Percentiles rank a stretch among this genome's conserved stretches.
Conservation (phyloP, 495 filamentous ascomycete species). For the Glutinoglossum americanum region DNA sequence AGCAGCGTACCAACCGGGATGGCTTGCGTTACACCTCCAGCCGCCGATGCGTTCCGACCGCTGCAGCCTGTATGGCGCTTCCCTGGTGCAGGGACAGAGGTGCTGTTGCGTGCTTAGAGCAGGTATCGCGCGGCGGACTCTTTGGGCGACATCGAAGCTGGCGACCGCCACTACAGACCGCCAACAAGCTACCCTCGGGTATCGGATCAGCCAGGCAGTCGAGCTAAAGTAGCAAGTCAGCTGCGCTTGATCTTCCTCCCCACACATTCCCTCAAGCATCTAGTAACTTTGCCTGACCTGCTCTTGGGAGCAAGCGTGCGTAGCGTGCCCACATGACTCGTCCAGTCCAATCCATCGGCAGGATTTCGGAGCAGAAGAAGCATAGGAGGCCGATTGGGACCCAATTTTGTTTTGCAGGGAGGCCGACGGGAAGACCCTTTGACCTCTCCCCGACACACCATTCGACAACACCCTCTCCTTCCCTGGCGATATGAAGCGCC, state of each 20-base stretch:
- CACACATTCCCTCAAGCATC: background rate
- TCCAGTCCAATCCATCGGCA: too few species aligned
- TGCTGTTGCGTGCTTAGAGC: too few species aligned
- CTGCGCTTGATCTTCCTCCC: background rate
- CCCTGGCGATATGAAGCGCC: constrained; percentile 2
- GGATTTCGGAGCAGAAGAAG: background rate
- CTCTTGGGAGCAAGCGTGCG: background rate
- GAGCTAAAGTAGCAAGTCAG: background rate
- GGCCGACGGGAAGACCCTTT: background rate
- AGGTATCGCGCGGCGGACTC: too few species aligned
- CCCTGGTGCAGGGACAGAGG: background rate
- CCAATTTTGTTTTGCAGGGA: background rate
- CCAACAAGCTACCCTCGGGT: too few species aligned
- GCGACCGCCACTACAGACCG: too few species aligned
- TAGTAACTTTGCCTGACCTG: background rate
- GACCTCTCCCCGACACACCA: background rate
- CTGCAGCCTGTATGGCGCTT: background rate
- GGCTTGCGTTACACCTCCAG: background rate
- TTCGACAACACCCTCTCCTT: background rate
- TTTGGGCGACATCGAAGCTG: too few species aligned
- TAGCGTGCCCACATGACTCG: background rate
- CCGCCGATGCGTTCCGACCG: background rate
- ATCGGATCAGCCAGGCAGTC: background rate
- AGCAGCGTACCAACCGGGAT: background rate
- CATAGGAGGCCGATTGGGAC: background rate